phyloP scores from a whole-genome alignment of 768 basidiomycete genomes.

The Wakefieldia striispora region DNA sequence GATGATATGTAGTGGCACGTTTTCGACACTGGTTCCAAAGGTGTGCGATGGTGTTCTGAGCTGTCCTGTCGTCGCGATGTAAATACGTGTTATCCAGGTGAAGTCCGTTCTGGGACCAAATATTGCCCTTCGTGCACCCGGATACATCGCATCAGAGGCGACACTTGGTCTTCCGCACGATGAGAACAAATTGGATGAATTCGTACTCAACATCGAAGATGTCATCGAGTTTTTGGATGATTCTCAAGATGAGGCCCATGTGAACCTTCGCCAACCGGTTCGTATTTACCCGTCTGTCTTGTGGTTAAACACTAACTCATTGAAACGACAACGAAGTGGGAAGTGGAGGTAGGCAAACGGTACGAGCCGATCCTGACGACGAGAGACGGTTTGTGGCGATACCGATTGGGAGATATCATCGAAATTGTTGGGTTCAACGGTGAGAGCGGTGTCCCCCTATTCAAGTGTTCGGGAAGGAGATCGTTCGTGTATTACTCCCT shows the following conservation, averaged over 20 bases:
- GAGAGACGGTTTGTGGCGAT: constrained; percentile 23
- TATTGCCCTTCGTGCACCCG: not conserved
- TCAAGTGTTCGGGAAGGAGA: constrained; percentile 15
- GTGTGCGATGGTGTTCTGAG: not conserved
- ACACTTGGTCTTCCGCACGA: not conserved
- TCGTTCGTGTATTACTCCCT: constrained; percentile 10
- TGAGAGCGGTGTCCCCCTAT: constrained; percentile 5
- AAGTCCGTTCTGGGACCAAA: constrained; percentile 13
- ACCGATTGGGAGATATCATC: constrained; percentile 20
- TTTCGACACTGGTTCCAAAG: constrained; percentile 14
- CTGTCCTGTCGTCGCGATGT: not conserved
- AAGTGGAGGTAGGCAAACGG: constrained; percentile 13
- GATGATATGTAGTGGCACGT: constrained; percentile 15
- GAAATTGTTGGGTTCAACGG: constrained; percentile 14
- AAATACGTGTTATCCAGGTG: constrained; percentile 3
- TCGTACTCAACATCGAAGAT: constrained; percentile 1
- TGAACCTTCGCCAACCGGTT: constrained; percentile 18
- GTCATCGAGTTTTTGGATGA: constrained; percentile 21
- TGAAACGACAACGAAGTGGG: constrained; percentile 8
- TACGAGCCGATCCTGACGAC: constrained; percentile 24
- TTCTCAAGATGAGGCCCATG: constrained; percentile 5
- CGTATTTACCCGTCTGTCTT: not conserved
- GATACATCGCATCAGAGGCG: constrained; percentile 15
- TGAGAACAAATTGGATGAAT: constrained; percentile 5
- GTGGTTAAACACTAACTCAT: not conserved